phyloP scores from a whole-genome alignment of 164 flowering plant species.

The Stephania japonica region DNA sequence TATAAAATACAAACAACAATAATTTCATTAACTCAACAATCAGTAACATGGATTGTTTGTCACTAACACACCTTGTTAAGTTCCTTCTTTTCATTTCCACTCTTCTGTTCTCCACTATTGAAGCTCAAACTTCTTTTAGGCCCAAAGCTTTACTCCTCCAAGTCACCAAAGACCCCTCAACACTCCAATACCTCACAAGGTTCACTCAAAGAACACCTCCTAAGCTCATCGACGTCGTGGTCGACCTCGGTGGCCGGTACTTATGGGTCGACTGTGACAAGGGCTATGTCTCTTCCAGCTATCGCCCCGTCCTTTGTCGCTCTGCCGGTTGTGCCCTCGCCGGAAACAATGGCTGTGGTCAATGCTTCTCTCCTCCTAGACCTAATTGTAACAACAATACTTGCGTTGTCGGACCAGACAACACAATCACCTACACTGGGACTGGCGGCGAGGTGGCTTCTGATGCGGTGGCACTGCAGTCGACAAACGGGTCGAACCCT shows the following conservation, averaged over 20 bases:
- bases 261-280: not conserved
- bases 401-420: not conserved
- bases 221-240: not conserved
- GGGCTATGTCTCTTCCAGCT: not conserved
- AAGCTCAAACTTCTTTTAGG: not conserved
- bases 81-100: too few species aligned
- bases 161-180: not conserved
- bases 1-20: too few species aligned
- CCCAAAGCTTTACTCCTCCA: not conserved
- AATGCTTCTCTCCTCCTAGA: not conserved
- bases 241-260: not conserved
- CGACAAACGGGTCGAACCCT: conserved; percentile 27
- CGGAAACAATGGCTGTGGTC: not conserved
- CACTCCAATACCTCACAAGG: not conserved
- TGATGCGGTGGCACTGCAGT: conserved; percentile 21
- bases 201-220: not conserved
- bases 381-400: conserved; percentile 2
- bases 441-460: conserved; percentile 20
- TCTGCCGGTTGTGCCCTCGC: not conserved
- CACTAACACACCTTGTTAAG: too few species aligned
- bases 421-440: not conserved
- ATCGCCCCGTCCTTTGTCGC: not conserved
- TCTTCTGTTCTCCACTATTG: too few species aligned
- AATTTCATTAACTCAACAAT: too few species aligned
- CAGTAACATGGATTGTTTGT: too few species aligned